Base-by-base conservation (phyloP, 2,329 filamentous ascomycete species). In the Aspergillus pseudonomiae region DNA sequence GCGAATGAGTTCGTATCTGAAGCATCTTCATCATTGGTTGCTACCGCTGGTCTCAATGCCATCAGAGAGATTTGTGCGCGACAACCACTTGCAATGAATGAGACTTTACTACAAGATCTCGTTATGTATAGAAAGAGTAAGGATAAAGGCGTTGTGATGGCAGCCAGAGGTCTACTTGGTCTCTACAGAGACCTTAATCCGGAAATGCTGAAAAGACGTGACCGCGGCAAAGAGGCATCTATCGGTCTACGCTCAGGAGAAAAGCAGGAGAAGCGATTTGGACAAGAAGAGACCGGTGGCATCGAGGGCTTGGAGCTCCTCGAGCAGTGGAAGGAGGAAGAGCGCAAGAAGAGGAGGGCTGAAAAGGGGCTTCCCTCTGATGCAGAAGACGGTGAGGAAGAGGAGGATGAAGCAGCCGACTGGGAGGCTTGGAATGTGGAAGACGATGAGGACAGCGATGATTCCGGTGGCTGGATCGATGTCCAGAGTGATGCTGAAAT, bases 81-180 rank as follows among this genome's bases (percentile, higher is more conserved):
- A 67, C 95, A 99, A 74, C 94, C 95, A 1, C 82, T 98, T n/a
- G 94, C 94, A 6, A 98, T 99, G 91, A 93, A 89, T 58, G 94
- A 98, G 68, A 97, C 94, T 0, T 81, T 99, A n/a, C 81, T 99
- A 34, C 94, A 99, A 77, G 95, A 99, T 82, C 81, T 99, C 59
- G 93, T 98, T 11, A 91, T 95, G 82, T 98, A 99, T 80, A 88
- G 92, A 65, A 97, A 96, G 83, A 96, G 92, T 75, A 99, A 99
- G 76, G 95, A 99, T 75, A 99, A 98, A 83, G 94, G 94, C 64
- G 92, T 95, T n/a, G 94, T 96, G 87, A 98, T 99, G 95, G 95
- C 95, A 9, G 93, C 94, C 16, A 94, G 95, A 77, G 94, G 95
- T 67, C 83, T 99, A 7, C 83, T 99, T 48, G 93, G 92, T 28